A percentile compares a stretch with the other conserved stretches of the same genome.
phyloP scores from a whole-genome alignment of 106 monocot genomes.

The Cymbidium sinense region DNA sequence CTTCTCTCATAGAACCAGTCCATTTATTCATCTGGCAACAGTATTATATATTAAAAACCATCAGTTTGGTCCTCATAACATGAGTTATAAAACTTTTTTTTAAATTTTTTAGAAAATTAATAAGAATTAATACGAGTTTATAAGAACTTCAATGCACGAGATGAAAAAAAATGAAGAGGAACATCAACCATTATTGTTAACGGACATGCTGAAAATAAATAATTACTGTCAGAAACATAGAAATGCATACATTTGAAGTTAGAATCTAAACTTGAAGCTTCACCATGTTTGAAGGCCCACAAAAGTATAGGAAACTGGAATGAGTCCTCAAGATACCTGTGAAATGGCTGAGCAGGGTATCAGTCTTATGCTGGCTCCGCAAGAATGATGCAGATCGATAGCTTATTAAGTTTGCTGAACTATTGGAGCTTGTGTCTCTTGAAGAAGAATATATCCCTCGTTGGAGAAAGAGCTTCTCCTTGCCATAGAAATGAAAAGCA shows the following conservation, averaged over 20 bases:
- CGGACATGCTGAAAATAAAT: neutral
- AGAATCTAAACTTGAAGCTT: neutral
- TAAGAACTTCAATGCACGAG: too few species aligned
- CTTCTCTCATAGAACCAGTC: neutral
- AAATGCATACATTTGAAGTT: too few species aligned
- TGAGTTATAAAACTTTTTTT: neutral
- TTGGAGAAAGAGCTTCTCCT: conserved; percentile 31
- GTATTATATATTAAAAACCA: neutral
- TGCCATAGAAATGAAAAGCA: conserved; percentile 52
- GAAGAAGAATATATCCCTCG: conserved; percentile 19
- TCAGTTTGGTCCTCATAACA: neutral
- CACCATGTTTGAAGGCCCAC: neutral
- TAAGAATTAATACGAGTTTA: too few species aligned
- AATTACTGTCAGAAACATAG: neutral
- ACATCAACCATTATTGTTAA: neutral
- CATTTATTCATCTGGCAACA: neutral
- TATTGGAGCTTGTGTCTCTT: conserved; percentile 59
- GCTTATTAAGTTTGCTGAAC: conserved; percentile 57
- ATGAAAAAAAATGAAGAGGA: neutral
- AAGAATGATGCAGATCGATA: conserved; percentile 41
- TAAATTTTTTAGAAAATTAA: too few species aligned
- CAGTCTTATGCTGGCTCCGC: conserved; percentile 17
- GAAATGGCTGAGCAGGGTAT: conserved; percentile 11
- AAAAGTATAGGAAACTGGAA: conserved; percentile 6
- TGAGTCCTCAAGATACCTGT: conserved; percentile 16